Evolutionary conservation across 2,329 filamentous ascomycete species (phyloP), one percentile per base, ranked within the genome.

Genomic region (Pyrenophora graminea): DNA sequence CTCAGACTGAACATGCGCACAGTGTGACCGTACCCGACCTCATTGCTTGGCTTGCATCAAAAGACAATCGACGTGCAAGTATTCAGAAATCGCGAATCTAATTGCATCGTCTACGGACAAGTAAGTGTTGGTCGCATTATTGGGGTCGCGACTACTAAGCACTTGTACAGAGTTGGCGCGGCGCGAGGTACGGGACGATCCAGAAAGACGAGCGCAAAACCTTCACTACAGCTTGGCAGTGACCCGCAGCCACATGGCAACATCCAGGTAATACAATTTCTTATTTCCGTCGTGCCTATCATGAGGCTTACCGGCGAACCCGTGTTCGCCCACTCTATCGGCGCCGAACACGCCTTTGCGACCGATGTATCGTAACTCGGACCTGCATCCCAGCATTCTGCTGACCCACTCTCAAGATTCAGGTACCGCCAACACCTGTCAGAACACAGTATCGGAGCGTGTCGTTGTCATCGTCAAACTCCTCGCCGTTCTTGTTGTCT

Each of bases 21-120:
- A 92, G 86, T 92, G 89, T 69, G 89, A 92, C 71, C 81, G 89
- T 67, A 86, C 83, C 33, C 78, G 89, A 62, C 89, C 89, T 42
- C 53, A 62, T 33, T 73, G 68, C 62, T 61, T 77, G 39, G 70
- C 71, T 80, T 88, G 87, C 70, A 85, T 90, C 64, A 92, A 91
- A 74, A 80, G 89, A 38, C 87, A 91, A 68, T 89, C 87, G 0
- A 80, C 84, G 59, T 93, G 89, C 74, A 82, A 81, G 71, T 92
- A 92, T 75, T 89, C 87, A 0, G 83, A 85, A 42, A 86, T 91
- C 25, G 89, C 89, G 39, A 90, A 91, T 67, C 76, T 91, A 33
- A 82, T 92, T 37, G 77, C 76, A 8, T 54, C 53, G 12, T 74
- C 76, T 10, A 69, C 74, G 40, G 88, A 90, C 85, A 89, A 76